These are phyloP conservation scores for Cyberlindnera lachancei DNA, from an alignment of 805 yeast species.

Conservation along the genomic window DNA sequence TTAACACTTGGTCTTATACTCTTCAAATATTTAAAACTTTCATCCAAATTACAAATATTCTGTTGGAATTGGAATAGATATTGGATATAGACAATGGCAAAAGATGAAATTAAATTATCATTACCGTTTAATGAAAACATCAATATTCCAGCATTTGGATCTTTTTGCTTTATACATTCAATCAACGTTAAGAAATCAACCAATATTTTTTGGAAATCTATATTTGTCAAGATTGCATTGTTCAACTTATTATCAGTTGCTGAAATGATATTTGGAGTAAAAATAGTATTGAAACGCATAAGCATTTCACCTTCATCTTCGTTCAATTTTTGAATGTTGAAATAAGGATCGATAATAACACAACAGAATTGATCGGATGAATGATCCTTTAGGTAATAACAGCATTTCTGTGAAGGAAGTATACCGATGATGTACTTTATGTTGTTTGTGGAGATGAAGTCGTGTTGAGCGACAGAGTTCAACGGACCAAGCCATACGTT, in stretches of 20 bases:
- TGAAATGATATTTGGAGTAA: constrained; percentile 15
- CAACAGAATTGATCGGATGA: constrained; percentile 23
- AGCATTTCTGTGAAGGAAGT: constrained; percentile 27
- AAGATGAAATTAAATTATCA: constrained; percentile 19
- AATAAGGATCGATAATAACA: constrained; percentile 29
- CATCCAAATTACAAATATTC: constrained; percentile 18
- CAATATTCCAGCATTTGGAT: constrained; percentile 21
- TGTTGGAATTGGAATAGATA: too few relatives aligned
- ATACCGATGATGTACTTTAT: constrained; percentile 32
- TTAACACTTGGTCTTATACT: constrained; percentile 21
- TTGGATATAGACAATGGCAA: constrained; percentile 18
- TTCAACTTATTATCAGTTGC: constrained; percentile 16
- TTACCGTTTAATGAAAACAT: constrained; percentile 23
- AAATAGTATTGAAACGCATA: constrained; percentile 21
- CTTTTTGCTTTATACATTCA: constrained; percentile 15
- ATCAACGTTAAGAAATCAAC: constrained; percentile 17
- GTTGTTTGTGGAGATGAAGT: constrained; percentile 30
- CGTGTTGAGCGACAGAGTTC: constrained; percentile 31
- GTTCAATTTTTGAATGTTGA: constrained; percentile 22
- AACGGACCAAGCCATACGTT: constrained; percentile 41
- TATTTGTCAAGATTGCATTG: constrained; percentile 19
- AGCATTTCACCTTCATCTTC: constrained; percentile 20
- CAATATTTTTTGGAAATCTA: constrained; percentile 18
- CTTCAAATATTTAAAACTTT: constrained; percentile 18
- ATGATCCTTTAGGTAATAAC: constrained; percentile 23